A percentile compares a stretch with the other conserved stretches of the same genome.
phyloP scores from a whole-genome alignment of 1,284 basidiomycete species.

The Papiliotrema laurentii region DNA sequence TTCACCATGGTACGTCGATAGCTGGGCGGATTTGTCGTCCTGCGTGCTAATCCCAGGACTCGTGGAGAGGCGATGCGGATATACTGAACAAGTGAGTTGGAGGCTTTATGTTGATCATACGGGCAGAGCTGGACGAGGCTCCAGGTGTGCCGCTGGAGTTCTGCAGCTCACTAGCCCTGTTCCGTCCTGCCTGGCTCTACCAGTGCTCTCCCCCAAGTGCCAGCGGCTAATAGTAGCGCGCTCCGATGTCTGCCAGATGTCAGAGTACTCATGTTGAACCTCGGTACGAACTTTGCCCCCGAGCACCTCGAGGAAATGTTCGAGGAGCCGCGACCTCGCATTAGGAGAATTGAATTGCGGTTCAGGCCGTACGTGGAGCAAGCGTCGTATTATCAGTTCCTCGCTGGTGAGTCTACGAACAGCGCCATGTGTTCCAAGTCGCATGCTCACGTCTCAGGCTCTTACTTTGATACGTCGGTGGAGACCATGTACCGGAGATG shows the following conservation, averaged over 20 bases:
- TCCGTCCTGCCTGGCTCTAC: no score
- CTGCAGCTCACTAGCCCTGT: no score
- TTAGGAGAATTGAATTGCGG: conserved; percentile 41
- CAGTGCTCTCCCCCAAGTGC: no score
- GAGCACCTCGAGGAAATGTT: conserved; percentile 49
- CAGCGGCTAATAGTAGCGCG: conserved; percentile 19
- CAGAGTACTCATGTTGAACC: conserved; percentile 38
- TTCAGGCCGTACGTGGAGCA: conserved; percentile 49
- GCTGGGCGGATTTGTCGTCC: neutral
- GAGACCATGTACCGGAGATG: conserved; percentile 41
- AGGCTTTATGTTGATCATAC: neutral
- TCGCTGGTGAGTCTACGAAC: conserved; percentile 13
- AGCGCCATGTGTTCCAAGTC: neutral
- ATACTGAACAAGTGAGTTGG: conserved; percentile 45
- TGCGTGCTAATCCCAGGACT: conserved; percentile 23
- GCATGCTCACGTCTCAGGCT: conserved; percentile 23
- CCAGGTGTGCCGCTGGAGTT: no score
- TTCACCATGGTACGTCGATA: conserved; percentile 22
- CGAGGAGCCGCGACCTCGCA: conserved; percentile 26
- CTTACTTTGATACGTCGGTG: conserved; percentile 49
- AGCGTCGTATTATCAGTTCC: conserved; percentile 47
- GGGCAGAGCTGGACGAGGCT: no score
- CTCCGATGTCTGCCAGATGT: conserved; percentile 40
- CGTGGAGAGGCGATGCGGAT: conserved; percentile 47
- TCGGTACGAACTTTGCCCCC: conserved; percentile 49